Evolutionary conservation across 2,329 filamentous ascomycete species (phyloP).

Genomic region (Sporothrix luriei): DNA sequence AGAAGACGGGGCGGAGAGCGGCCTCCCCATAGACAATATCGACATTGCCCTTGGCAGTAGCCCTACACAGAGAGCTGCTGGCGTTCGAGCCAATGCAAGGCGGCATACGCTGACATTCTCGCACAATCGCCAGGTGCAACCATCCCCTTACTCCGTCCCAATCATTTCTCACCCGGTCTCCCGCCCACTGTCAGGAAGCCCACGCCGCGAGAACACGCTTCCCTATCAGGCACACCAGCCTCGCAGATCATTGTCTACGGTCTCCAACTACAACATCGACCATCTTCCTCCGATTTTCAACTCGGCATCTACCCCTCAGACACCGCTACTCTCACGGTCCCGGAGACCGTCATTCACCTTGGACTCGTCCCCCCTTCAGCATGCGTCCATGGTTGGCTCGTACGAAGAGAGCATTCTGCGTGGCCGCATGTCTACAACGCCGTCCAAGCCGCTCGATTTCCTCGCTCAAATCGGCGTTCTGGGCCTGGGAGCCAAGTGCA

Average conservation of each 20-base stretch:
- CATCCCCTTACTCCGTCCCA: conserved; percentile 39
- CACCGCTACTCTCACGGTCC: conserved; percentile 55
- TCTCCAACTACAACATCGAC: conserved; percentile 47
- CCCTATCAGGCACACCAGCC: conserved; percentile 80
- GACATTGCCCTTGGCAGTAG: conserved; percentile 49
- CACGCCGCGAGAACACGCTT: conserved; percentile 59
- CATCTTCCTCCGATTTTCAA: conserved; percentile 42
- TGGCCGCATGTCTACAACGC: conserved; percentile 94
- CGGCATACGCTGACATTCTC: conserved; percentile 74
- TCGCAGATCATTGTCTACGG: conserved; percentile 70
- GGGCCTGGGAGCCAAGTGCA: conserved; percentile 79
- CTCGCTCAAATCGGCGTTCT: conserved; percentile 93
- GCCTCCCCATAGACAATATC: conserved; percentile 53
- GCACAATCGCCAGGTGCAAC: conserved; percentile 43
- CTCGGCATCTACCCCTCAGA: conserved; percentile 44
- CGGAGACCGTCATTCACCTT: conserved; percentile 71
- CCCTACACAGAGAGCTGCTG: conserved; percentile 35
- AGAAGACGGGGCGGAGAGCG: conserved; percentile 17
- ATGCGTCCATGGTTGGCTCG: conserved; percentile 94
- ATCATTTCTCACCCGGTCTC: conserved; percentile 33
- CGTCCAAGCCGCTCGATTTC: conserved; percentile 89
- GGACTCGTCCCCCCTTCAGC: conserved; percentile 76
- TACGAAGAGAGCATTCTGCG: conserved; percentile 96
- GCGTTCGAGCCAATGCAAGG: conserved; percentile 47
- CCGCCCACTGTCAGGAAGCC: conserved; percentile 47